Conservation (phyloP, 495 filamentous ascomycete genomes). For the Aspergillus saccharolyticus region DNA sequence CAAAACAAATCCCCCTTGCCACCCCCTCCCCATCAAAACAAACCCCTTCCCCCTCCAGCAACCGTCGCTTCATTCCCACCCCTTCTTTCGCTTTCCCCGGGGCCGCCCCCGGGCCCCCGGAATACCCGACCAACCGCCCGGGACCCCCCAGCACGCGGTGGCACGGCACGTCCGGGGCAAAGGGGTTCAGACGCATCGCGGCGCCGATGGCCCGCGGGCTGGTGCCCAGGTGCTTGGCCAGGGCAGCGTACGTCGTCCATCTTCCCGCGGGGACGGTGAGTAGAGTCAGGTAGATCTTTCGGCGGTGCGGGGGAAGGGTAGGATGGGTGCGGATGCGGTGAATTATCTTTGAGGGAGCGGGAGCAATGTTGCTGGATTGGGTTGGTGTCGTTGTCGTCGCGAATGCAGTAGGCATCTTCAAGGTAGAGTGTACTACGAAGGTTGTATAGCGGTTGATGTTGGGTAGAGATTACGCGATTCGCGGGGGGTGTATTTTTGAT, state of each 20-base stretch:
- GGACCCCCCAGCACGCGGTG: constrained; percentile 34
- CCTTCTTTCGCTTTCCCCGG: constrained; percentile 13
- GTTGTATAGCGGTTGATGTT: too few relatives aligned
- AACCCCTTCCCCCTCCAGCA: constrained; percentile 23
- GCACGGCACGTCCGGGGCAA: constrained; percentile 57
- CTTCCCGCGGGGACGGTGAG: constrained; percentile 64
- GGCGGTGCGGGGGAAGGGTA: constrained; percentile 50
- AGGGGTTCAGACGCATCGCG: constrained; percentile 67
- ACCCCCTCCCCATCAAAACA: constrained; percentile 15
- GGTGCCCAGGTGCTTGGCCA: constrained; percentile 60
- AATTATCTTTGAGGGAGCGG: constrained; percentile 22
- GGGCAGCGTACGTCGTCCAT: constrained; percentile 68
- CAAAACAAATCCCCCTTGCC: constrained; percentile 20
- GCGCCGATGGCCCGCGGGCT: constrained; percentile 78
- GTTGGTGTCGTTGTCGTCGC: not conserved
- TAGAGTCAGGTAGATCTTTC: constrained; percentile 60
- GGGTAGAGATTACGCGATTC: too few relatives aligned
- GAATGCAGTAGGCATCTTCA: too few relatives aligned
- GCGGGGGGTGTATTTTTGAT: too few relatives aligned
- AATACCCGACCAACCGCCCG: constrained; percentile 14
- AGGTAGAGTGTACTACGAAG: too few relatives aligned
- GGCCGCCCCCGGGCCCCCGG: constrained; percentile 19
- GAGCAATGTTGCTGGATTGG: not conserved
- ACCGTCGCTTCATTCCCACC: constrained; percentile 16
- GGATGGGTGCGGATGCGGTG: constrained; percentile 33